Evolutionary conservation across 805 yeast genomes (phyloP), one percentile per base, ranked within the genome.

Genomic region (Saccharomyces kudriavzevii): DNA sequence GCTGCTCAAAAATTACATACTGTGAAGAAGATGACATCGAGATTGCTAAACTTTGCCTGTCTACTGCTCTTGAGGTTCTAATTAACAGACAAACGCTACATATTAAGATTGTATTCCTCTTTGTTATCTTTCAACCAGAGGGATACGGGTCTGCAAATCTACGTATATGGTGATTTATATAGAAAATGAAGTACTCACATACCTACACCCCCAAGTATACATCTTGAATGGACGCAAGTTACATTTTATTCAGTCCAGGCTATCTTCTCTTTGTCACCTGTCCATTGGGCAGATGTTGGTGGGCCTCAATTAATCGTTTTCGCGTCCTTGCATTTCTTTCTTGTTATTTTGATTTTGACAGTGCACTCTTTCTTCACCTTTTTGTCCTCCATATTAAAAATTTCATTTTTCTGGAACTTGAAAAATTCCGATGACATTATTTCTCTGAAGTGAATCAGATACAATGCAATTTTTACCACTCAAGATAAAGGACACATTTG

Each of bases 21-120:
- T 67, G 69, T 26, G 70, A 65, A 35, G 69, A 65, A 11, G 68
- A 62, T 26, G 64, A 53, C 66, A 62, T 62, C 17, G 22, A 10
- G 9, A 35, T 17, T 35, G 43, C 43, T 35, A 3, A 35, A 17
- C 13, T 22, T 46, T 40, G 28, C 45, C 28, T 4, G 22, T 35
- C 17, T 17, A 17, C 43, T 17, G 11, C 43, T 10, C 43, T 20
- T 3, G 11, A 17, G 22, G 17, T 35, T 9, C 43, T 35, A 3
- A 17, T 13, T 17, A 17, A 4, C 4, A 35, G 17, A 8, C 17
- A 35, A 9, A 2, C 11, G 11, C 24, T 9, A 35, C 17, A 17
- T 35, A 17, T 3, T 35, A 35, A 10, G 17, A 17, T 17, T 35
- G 22, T 6, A 10, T 35, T 35, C 43, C 43, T 24, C 17, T 28